phyloP scores from a whole-genome alignment of 305 asterid species.

The Ilex paraguariensis region DNA sequence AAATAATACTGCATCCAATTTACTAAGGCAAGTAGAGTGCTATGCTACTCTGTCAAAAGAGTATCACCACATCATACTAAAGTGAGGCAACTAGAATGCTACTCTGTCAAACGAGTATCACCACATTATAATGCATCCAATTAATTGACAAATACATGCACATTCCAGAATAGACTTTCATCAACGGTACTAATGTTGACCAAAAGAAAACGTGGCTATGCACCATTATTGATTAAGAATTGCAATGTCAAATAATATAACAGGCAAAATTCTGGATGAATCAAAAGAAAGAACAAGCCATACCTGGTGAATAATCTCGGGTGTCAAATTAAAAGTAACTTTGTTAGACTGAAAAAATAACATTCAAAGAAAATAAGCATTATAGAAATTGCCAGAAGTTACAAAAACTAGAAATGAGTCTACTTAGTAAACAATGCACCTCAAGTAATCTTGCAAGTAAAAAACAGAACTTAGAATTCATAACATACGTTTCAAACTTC shows the following conservation, averaged over 20 bases:
- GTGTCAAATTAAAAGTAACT: slow-evolving; percentile 95
- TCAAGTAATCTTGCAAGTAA: not conserved
- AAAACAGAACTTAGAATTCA: not conserved
- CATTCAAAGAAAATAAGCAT: slow-evolving; percentile 9
- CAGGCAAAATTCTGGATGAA: not conserved
- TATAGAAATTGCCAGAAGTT: not conserved
- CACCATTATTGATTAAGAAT: not conserved
- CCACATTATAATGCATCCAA: too few relatives aligned
- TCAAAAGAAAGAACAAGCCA: slow-evolving; percentile 16
- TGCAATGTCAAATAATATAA: too few relatives aligned
- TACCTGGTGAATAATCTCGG: slow-evolving; percentile 98
- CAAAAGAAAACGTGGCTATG: too few relatives aligned
- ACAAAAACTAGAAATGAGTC: slow-evolving; percentile 7
- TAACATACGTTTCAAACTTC: not conserved
- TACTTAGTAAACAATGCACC: slow-evolving; percentile 2
- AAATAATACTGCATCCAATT: too few relatives aligned
- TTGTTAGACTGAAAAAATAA: slow-evolving; percentile 74
- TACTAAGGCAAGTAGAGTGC: too few relatives aligned
- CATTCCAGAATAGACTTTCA: not conserved
- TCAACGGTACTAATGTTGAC: too few relatives aligned
- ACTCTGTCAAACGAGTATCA: too few relatives aligned
- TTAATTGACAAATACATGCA: too few relatives aligned
- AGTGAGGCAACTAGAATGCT: too few relatives aligned
- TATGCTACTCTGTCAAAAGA: too few relatives aligned
- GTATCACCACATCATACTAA: too few relatives aligned